Percentiles rank a stretch among this genome's conserved stretches.
Conservation (phyloP, 2,329 filamentous ascomycete genomes). For the Ophiostoma angusticollis region DNA sequence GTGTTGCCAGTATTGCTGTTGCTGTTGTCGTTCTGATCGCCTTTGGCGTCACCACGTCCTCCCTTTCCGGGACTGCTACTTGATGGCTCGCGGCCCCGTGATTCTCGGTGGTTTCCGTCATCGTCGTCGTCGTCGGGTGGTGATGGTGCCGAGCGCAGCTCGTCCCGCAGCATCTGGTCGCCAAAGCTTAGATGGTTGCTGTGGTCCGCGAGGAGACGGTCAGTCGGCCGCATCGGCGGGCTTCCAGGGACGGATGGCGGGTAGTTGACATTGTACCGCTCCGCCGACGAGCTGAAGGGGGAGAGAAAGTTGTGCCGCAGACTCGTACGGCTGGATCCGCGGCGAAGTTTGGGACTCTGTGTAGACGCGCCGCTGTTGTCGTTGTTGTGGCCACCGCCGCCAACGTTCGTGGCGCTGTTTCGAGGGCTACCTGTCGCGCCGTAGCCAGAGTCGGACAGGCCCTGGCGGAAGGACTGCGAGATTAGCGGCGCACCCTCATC, state of each 20-base stretch:
- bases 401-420: slow-evolving; percentile 20
- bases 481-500: slow-evolving; percentile 44
- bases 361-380: slow-evolving; percentile 33
- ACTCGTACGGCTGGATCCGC: slow-evolving; percentile 40
- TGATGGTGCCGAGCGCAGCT: slow-evolving; percentile 27
- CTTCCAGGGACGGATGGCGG: slow-evolving; percentile 55
- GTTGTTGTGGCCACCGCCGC: slow-evolving; percentile 3
- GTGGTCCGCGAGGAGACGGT: slow-evolving; percentile 32
- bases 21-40: background rate
- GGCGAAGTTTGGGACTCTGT: slow-evolving; percentile 22
- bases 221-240: slow-evolving; percentile 36
- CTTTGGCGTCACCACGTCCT: too few relatives aligned
- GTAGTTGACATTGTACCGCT: slow-evolving; percentile 52
- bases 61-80: too few relatives aligned
- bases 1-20: background rate
- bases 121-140: background rate
- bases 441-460: slow-evolving; percentile 17
- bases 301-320: slow-evolving; percentile 26
- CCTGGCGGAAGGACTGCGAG: slow-evolving; percentile 18
- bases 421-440: too few relatives aligned
- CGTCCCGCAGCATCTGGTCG: slow-evolving; percentile 59
- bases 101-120: too few relatives aligned
- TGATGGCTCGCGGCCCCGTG: too few relatives aligned
- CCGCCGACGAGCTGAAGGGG: slow-evolving; percentile 21
- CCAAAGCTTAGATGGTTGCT: slow-evolving; percentile 49